Percentiles rank a stretch among this genome's conserved stretches.
Conservation (phyloP, 2,329 filamentous ascomycete species). For the Emmonsiellopsis sp. region DNA sequence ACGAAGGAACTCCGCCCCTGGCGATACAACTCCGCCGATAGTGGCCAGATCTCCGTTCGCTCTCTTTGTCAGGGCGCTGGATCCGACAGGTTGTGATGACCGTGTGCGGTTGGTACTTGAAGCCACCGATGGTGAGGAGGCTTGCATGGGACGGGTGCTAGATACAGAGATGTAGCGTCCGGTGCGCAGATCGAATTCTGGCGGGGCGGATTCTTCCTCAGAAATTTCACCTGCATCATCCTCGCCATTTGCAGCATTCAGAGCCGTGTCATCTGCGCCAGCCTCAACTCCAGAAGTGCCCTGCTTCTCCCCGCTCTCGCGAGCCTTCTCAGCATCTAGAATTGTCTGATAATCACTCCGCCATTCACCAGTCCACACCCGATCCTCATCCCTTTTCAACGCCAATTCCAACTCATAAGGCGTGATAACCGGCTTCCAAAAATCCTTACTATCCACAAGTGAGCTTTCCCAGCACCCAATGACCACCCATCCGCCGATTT, state of each 20-base stretch:
- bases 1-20: constrained; percentile 78
- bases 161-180: constrained; percentile 73
- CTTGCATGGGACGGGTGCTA: constrained; percentile 49
- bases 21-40: constrained; percentile 79
- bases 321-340: constrained; percentile 31
- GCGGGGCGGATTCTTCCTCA: constrained; percentile 59
- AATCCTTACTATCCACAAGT: constrained; percentile 77
- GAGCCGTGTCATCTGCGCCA: constrained; percentile 7
- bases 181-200: constrained; percentile 86
- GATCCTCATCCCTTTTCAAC: constrained; percentile 62
- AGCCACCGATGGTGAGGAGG: constrained; percentile 22
- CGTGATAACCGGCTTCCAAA: constrained; percentile 86
- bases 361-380: constrained; percentile 84
- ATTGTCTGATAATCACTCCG: constrained; percentile 73
- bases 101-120: constrained; percentile 18
- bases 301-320: constrained; percentile 17
- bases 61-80: constrained; percentile 54
- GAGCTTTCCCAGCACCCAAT: constrained; percentile 98
- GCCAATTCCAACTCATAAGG: constrained; percentile 83
- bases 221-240: constrained; percentile 47
- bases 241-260: constrained; percentile 35
- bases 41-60: constrained; percentile 64
- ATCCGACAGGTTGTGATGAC: constrained; percentile 18
- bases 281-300: constrained; percentile 15
- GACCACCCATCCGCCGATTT: constrained; percentile 93